Evolutionary conservation across 164 flowering plant species (phyloP), one percentile per base, ranked within the genome.

Genomic region (Macadamia tetraphylla): DNA sequence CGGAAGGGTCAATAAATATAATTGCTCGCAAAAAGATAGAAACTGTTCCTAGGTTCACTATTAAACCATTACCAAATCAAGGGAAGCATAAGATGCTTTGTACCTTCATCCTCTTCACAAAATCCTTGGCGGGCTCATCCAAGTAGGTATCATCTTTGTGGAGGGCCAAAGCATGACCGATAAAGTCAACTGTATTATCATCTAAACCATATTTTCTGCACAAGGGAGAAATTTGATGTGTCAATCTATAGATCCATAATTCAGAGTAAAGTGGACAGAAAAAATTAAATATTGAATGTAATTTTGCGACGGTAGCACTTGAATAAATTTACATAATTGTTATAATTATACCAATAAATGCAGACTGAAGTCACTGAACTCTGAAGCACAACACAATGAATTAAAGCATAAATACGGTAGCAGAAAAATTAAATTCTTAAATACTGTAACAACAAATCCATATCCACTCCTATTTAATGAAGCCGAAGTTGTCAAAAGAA

Each of bases 141-240:
- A 90, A 78, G 81, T 92, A 94, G 67, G 65, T 73, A 66, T 94
- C 98, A 76, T 88, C 84, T 32, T 57, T 68, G 58, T 89, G 89
- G 43, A 94, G 94, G 11, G 99, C 98, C 83, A 92, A 76, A 17
- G 99, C 97, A 77, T 94, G 99, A 40, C 99, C 99, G 65, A 94
- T 92, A 67, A 94, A 92, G 74, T 92, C 99, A 61, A 89, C 72
- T 9, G 98, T 94, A 65, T 92, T 84, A 67, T 89, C 99, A 67
- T 94, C 97, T 57, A 94, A 81, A 35, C 94, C 97, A 77, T 92
- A 94, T 71, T 89, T 94, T 63, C 97, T 94, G 73, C 78, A 79
- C 29, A 42, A 70, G 31, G 71, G 64, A 13, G 61, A 48, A 53
- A 5, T 10, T 51, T 32, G 23, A 23, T 29, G 49, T 61, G 18